These are phyloP conservation scores for Scalesia atractyloides DNA, from an alignment of 129 eudicot species.

Conservation along the genomic window DNA sequence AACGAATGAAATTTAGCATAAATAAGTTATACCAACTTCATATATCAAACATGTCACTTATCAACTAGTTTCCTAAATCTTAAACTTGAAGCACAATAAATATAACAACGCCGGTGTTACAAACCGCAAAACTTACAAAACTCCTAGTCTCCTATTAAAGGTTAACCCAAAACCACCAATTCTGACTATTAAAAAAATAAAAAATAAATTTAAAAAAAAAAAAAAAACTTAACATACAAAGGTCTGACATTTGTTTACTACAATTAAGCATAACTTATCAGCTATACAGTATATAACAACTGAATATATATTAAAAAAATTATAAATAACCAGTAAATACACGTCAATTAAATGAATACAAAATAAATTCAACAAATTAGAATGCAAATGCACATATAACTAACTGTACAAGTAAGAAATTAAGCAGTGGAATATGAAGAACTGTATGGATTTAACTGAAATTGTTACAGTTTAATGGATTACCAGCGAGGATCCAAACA, in stretches of 20 bases:
- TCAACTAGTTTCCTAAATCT: constrained; percentile 13
- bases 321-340: background rate
- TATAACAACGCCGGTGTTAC: background rate
- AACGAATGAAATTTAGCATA: background rate
- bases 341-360: background rate
- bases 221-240: constrained; percentile 6
- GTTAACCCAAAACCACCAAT: constrained; percentile 14
- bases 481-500: constrained; percentile 79
- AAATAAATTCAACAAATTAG: background rate
- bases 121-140: background rate
- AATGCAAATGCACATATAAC: background rate
- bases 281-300: background rate
- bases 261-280: background rate
- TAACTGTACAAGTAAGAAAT: background rate
- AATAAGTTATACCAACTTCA: too few relatives aligned
- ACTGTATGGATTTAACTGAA: background rate
- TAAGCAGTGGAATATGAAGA: background rate
- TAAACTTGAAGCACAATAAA: background rate
- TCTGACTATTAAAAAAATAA: too few relatives aligned
- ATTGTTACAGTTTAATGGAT: background rate
- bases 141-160: too few relatives aligned
- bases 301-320: background rate
- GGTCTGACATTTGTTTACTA: background rate
- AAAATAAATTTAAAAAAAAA: too few relatives aligned
- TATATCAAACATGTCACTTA: too few relatives aligned